phyloP scores from a whole-genome alignment of 2,329 filamentous ascomycete genomes.

The Corinectria fuckeliana region DNA sequence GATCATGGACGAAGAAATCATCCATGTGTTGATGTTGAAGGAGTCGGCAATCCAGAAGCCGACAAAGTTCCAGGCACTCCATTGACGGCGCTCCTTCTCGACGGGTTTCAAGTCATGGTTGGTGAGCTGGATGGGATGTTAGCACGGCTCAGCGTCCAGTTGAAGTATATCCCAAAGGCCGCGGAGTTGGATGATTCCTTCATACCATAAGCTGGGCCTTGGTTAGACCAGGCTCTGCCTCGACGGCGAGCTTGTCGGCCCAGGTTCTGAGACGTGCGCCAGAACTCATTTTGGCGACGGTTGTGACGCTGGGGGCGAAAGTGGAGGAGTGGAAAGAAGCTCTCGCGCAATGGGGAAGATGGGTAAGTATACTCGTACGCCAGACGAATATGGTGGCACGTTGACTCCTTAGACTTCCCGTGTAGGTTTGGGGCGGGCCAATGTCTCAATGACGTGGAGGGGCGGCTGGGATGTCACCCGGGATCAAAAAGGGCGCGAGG shows the following conservation, averaged over 20 bases:
- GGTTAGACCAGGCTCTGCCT: constrained; percentile 77
- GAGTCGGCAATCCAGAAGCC: constrained; percentile 87
- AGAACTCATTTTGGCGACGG: constrained; percentile 35
- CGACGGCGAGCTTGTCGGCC: constrained; percentile 71
- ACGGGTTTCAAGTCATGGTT: constrained; percentile 86
- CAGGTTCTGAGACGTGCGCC: constrained; percentile 50
- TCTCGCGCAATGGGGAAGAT: not conserved
- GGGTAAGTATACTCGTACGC: no score
- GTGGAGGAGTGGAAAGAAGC: not conserved
- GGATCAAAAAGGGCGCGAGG: constrained; percentile 8
- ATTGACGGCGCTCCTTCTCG: constrained; percentile 79
- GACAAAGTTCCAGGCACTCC: constrained; percentile 88
- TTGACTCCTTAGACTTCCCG: not conserved
- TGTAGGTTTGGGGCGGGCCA: constrained; percentile 13
- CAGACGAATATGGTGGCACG: not conserved
- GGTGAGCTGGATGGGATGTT: constrained; percentile 61
- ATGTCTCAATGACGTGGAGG: constrained; percentile 35
- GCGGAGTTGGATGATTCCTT: constrained; percentile 2
- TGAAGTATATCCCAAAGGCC: not conserved
- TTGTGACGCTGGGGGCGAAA: not conserved
- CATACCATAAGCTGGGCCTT: constrained; percentile 78
- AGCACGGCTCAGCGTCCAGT: constrained; percentile 11
- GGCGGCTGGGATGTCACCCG: constrained; percentile 17
- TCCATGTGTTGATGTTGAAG: constrained; percentile 93
- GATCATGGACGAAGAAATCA: constrained; percentile 88